phyloP scores from a whole-genome alignment of 1,284 basidiomycete genomes.

The Phellinidium pouzarii region DNA sequence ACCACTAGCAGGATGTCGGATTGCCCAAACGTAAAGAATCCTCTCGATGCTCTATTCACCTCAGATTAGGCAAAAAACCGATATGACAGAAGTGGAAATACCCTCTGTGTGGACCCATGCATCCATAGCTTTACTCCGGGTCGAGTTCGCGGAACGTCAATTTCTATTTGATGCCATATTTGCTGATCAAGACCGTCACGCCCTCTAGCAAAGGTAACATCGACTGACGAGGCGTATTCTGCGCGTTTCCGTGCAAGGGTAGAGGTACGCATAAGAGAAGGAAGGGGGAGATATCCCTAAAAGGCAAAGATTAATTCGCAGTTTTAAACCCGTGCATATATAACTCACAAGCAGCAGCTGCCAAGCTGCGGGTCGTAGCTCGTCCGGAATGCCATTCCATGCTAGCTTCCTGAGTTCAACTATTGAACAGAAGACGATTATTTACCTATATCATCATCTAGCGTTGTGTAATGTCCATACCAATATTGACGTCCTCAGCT shows the following conservation, averaged over 20 bases:
- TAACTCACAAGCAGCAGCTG: constrained; percentile 80
- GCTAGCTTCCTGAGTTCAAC: constrained; percentile 83
- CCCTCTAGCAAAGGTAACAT: constrained; percentile 86
- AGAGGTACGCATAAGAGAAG: constrained; percentile 67
- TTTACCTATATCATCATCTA: not conserved
- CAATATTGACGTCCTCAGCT: constrained; percentile 68
- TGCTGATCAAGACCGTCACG: constrained; percentile 81
- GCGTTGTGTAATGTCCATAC: constrained; percentile 34
- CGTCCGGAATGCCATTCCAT: constrained; percentile 92
- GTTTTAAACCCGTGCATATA: not conserved
- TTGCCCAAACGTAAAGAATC: constrained; percentile 96
- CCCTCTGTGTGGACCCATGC: constrained; percentile 79
- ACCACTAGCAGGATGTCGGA: constrained; percentile 91
- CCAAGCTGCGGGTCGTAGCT: constrained; percentile 91
- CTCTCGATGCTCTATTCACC: constrained; percentile 73
- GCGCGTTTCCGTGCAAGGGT: constrained; percentile 85
- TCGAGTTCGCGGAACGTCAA: constrained; percentile 90
- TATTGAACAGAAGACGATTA: constrained; percentile 25
- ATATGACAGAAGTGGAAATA: constrained; percentile 31
- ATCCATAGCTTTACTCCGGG: constrained; percentile 91
- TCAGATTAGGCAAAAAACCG: constrained; percentile 20
- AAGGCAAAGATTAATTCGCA: not conserved
- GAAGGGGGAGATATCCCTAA: constrained; percentile 89
- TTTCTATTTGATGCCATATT: constrained; percentile 98
- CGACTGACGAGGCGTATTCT: constrained; percentile 87